These are phyloP conservation scores for Phytophthora agathidicida DNA, from an alignment of 352 stramenopile genomes.

Conservation along the genomic window DNA sequence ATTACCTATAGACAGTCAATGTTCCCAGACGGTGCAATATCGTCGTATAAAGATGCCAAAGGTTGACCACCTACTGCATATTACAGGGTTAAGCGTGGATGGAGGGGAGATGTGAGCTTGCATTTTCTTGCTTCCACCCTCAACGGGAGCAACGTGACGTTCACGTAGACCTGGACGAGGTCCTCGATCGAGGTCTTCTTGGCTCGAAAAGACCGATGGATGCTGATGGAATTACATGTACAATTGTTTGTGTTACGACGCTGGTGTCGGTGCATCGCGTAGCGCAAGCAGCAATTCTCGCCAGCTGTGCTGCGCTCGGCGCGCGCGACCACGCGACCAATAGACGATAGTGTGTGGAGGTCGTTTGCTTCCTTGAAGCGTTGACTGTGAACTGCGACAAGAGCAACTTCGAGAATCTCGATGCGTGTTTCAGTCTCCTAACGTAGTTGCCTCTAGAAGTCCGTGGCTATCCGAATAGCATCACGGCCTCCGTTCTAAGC, in stretches of 20 bases:
- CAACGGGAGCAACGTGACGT: conserved; percentile 9
- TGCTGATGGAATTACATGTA: conserved; percentile 16
- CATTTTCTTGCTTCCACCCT: conserved; percentile 23
- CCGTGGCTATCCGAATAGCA: too few relatives aligned
- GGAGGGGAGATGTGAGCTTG: conserved; percentile 14
- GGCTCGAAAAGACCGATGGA: too few relatives aligned
- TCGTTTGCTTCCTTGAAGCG: too few relatives aligned
- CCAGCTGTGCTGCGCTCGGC: conserved; percentile 14
- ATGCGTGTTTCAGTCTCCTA: too few relatives aligned
- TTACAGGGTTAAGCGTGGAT: conserved; percentile 14
- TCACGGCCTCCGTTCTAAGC: too few relatives aligned
- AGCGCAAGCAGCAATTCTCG: conserved; percentile 11
- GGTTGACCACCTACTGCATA: neutral
- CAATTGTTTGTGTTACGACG: conserved; percentile 15
- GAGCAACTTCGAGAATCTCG: too few relatives aligned
- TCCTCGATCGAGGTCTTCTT: neutral
- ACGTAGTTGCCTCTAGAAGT: too few relatives aligned
- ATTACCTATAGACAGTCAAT: neutral
- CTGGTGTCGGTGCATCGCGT: neutral
- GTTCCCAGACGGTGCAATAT: too few relatives aligned
- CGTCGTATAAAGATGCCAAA: neutral
- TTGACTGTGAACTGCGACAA: too few relatives aligned
- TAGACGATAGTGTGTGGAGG: too few relatives aligned
- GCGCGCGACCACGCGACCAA: conserved; percentile 9
- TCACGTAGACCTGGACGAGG: conserved; percentile 1